phyloP scores from a whole-genome alignment of 257 asterid genomes.

The Rehmannia glutinosa region DNA sequence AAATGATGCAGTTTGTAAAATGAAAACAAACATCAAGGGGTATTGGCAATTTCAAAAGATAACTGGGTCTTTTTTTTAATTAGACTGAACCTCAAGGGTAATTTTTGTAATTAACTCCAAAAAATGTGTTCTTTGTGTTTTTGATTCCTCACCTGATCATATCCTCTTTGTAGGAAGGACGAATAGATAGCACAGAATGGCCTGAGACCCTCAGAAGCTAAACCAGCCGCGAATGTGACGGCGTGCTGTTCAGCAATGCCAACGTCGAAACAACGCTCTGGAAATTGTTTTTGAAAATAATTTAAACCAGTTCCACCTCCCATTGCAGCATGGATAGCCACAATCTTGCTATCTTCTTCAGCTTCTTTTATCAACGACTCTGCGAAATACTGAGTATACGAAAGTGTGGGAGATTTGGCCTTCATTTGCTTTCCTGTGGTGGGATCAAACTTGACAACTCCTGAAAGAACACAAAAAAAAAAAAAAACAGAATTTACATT shows the following conservation, averaged over 20 bases:
- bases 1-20: too few species aligned
- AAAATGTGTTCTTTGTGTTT: neutral
- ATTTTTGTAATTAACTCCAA: neutral
- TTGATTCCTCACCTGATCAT: slow-evolving; percentile 50
- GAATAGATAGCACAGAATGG: slow-evolving; percentile 82
- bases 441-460: slow-evolving; percentile 78
- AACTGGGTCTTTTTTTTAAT: too few species aligned
- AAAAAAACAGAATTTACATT: neutral
- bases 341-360: slow-evolving; percentile 47
- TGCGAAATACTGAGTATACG: slow-evolving; percentile 73
- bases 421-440: slow-evolving; percentile 64
- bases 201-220: slow-evolving; percentile 76
- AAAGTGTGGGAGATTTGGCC: slow-evolving; percentile 44
- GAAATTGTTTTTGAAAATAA: slow-evolving; percentile 59
- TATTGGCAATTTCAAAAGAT: too few species aligned
- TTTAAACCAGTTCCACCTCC: slow-evolving; percentile 85
- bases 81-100: too few species aligned
- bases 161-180: slow-evolving; percentile 73
- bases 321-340: slow-evolving; percentile 87
- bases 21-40: too few species aligned
- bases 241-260: slow-evolving; percentile 92
- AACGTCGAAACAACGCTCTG: slow-evolving; percentile 64
- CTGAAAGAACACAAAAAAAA: slow-evolving; percentile 26
- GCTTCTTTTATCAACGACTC: slow-evolving; percentile 78
- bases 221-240: slow-evolving; percentile 78